A percentile compares a stretch with the other conserved stretches of the same genome.
Evolutionary conservation across 2,329 filamentous ascomycete genomes (phyloP).

Genomic region (Metarhizium guizhouense): DNA sequence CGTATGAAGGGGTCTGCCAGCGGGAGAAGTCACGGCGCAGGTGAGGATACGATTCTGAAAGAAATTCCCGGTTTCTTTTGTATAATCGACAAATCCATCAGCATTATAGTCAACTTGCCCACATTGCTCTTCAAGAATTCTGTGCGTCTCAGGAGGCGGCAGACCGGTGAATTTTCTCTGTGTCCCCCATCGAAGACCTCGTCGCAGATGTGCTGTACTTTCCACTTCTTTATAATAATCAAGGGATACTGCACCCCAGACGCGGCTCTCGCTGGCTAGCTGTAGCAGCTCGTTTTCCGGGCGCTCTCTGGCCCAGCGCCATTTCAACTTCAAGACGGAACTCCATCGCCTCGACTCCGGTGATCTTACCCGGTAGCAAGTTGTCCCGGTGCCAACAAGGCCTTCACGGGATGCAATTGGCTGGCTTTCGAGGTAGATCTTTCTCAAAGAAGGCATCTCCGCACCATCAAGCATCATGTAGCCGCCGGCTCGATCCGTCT

Average conservation of each 20-base stretch:
- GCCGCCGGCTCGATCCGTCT: too few relatives aligned
- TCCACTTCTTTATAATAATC: slow-evolving; percentile 15
- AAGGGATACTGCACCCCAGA: slow-evolving; percentile 20
- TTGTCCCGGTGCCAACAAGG: slow-evolving; percentile 20
- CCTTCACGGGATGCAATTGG: slow-evolving; percentile 16
- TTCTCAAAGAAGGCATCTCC: not conserved
- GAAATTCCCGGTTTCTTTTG: slow-evolving; percentile 5
- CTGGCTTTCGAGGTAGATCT: slow-evolving; percentile 12
- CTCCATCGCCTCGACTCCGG: slow-evolving; percentile 16
- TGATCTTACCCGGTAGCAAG: slow-evolving; percentile 21
- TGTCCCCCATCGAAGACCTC: slow-evolving; percentile 9
- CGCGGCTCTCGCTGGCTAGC: slow-evolving; percentile 17
- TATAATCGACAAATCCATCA: slow-evolving; percentile 7
- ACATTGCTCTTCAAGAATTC: too few relatives aligned
- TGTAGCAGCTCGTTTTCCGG: slow-evolving; percentile 23
- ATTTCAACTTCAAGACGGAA: slow-evolving; percentile 23
- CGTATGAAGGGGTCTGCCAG: slow-evolving; percentile 11
- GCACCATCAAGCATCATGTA: slow-evolving; percentile 2
- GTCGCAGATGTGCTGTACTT: slow-evolving; percentile 11
- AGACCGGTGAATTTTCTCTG: slow-evolving; percentile 8
- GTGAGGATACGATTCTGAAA: slow-evolving; percentile 12
- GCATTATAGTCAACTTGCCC: too few relatives aligned
- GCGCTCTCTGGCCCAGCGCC: slow-evolving; percentile 20
- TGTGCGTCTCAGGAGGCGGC: too few relatives aligned
- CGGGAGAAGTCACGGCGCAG: slow-evolving; percentile 13